phyloP scores from a whole-genome alignment of 2,329 filamentous ascomycete species.

The Camptophora hylomeconis region DNA sequence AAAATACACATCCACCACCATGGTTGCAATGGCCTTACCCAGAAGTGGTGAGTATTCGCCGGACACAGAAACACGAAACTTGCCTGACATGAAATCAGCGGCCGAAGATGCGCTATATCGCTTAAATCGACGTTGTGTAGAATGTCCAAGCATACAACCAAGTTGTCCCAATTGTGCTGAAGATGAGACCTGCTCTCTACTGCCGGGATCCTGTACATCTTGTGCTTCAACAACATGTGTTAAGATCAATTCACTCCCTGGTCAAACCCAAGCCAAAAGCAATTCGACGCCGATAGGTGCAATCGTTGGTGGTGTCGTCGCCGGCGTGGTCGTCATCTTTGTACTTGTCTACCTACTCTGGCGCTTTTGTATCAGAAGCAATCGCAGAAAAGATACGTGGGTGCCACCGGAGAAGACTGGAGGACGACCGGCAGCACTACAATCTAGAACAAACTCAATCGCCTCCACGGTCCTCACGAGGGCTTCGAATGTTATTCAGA shows the following conservation, averaged over 20 bases:
- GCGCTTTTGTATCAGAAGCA: conserved; percentile 69
- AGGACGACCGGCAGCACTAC: conserved; percentile 59
- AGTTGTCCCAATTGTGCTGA: conserved; percentile 46
- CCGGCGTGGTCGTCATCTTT: conserved; percentile 65
- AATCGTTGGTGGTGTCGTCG: conserved; percentile 84
- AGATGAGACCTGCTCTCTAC: conserved; percentile 46
- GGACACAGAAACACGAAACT: too few species aligned
- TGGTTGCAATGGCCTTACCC: too few species aligned
- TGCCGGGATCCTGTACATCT: conserved; percentile 43
- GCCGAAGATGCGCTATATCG: conserved; percentile 14
- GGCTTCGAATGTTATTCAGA: conserved; percentile 97
- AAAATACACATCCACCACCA: too few species aligned
- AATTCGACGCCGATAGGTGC: conserved; percentile 48
- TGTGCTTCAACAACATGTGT: conserved; percentile 49
- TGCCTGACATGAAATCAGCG: background rate
- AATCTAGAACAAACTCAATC: conserved; percentile 74
- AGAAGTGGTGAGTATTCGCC: too few species aligned
- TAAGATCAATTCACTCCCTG: conserved; percentile 25
- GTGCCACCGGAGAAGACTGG: conserved; percentile 34
- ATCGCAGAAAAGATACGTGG: conserved; percentile 46
- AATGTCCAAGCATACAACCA: conserved; percentile 40
- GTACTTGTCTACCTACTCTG: conserved; percentile 68
- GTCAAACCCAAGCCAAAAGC: conserved; percentile 20
- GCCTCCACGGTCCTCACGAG: conserved; percentile 90
- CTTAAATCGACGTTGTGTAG: conserved; percentile 47